A percentile compares a stretch with the other conserved stretches of the same genome.
phyloP scores from a whole-genome alignment of 148 eudicot species.

The Amaranthus palmeri region DNA sequence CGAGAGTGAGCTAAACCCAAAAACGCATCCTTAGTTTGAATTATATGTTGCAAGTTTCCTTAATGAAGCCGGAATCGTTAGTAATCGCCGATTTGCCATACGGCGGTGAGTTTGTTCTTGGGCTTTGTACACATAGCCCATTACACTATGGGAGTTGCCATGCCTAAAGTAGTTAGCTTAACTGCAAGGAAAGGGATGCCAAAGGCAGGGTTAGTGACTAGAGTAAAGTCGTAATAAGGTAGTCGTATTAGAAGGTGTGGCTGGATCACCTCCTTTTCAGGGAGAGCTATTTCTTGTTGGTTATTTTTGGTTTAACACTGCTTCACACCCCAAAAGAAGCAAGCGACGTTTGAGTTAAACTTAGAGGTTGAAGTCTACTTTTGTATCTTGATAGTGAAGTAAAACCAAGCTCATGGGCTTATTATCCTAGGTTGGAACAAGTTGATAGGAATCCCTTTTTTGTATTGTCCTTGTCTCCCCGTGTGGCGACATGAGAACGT shows the following conservation, averaged over 20 bases:
- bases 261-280: background rate
- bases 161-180: too few species aligned
- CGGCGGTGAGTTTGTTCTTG: background rate
- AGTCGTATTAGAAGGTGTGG: background rate
- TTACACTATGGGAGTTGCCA: background rate
- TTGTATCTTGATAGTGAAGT: too few species aligned
- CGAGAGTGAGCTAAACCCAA: background rate
- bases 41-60: background rate
- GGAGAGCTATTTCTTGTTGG: background rate
- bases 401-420: too few species aligned
- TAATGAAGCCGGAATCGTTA: slow-evolving; percentile 2
- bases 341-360: too few species aligned
- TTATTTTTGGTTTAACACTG: background rate
- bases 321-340: background rate
- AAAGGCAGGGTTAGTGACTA: background rate
- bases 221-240: background rate
- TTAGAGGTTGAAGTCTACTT: too few species aligned
- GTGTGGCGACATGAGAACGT: too few species aligned
- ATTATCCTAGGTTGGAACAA: too few species aligned
- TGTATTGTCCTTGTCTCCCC: too few species aligned
- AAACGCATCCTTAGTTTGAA: background rate
- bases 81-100: slow-evolving; percentile 1
- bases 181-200: too few species aligned
- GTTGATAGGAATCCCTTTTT: too few species aligned
- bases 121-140: background rate